Evolutionary conservation across 2,329 filamentous ascomycete genomes (phyloP).

Genomic region (Neodidymelliopsis sp.): DNA sequence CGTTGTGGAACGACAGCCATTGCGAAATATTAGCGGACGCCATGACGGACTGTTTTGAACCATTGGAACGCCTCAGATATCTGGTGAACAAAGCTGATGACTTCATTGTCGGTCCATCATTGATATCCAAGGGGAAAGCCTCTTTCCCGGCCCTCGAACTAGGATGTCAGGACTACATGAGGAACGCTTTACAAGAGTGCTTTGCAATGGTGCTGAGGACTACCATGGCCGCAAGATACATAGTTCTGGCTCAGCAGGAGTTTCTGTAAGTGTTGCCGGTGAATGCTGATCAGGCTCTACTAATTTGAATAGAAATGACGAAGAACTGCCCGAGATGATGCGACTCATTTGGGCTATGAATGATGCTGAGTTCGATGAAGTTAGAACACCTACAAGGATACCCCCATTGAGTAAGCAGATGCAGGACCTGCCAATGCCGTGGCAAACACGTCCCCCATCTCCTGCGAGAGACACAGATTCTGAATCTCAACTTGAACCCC

Average conservation of each 20-base stretch:
- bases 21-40: no score
- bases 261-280: background rate
- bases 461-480: no score
- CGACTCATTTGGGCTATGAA: conserved; percentile 1
- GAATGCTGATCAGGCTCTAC: background rate
- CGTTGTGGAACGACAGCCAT: no score
- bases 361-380: background rate
- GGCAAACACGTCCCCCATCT: background rate
- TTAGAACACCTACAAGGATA: background rate
- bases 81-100: no score
- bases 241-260: background rate
- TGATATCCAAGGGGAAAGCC: no score
- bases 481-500: background rate
- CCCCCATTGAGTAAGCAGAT: background rate
- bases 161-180: conserved; percentile 7
- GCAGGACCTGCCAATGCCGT: background rate
- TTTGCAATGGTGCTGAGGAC: background rate
- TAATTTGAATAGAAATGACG: background rate
- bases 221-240: background rate
- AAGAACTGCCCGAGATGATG: background rate
- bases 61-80: no score
- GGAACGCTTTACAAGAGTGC: background rate
- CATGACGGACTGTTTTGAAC: no score
- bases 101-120: no score
- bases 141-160: no score